phyloP scores from a whole-genome alignment of 192 early-diverging fungal species.

The Backusella australiensis region DNA sequence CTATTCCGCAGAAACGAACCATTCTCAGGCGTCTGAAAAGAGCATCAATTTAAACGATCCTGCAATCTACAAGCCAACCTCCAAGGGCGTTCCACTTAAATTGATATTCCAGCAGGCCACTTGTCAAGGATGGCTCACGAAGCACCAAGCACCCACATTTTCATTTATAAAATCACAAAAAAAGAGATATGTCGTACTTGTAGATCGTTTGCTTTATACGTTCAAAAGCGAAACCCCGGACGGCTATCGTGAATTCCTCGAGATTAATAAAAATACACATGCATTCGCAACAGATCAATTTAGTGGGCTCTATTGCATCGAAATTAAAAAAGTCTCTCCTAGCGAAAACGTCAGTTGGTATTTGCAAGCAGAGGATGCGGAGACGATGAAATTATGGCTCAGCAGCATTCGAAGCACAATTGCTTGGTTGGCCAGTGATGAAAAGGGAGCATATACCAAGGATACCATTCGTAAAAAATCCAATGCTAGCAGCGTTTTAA shows the following conservation, averaged over 20 bases:
- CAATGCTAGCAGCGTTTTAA: neutral
- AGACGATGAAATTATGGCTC: slow-evolving; percentile 21
- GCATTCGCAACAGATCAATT: slow-evolving; percentile 28
- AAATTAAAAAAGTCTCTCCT: slow-evolving; percentile 18
- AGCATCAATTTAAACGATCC: slow-evolving; percentile 4
- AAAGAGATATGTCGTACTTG: slow-evolving; percentile 19
- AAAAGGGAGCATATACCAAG: neutral
- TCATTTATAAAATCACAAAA: slow-evolving; percentile 21
- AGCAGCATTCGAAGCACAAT: slow-evolving; percentile 15
- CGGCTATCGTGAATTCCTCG: slow-evolving; percentile 22
- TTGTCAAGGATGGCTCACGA: slow-evolving; percentile 17
- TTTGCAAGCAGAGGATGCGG: slow-evolving; percentile 21
- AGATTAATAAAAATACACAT: slow-evolving; percentile 14
- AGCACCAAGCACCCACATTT: slow-evolving; percentile 24
- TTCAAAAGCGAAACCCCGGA: slow-evolving; percentile 20
- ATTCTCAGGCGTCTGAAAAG: neutral
- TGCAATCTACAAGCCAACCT: neutral
- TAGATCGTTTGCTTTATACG: slow-evolving; percentile 18
- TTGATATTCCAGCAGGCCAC: slow-evolving; percentile 14
- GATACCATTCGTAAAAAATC: neutral
- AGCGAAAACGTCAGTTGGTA: slow-evolving; percentile 16
- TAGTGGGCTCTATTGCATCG: slow-evolving; percentile 22
- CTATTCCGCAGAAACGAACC: neutral
- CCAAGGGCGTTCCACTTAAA: neutral
- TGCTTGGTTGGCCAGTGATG: slow-evolving; percentile 7